Evolutionary conservation across 2,329 filamentous ascomycete genomes (phyloP).

Genomic region (Dactylella cylindrospora): DNA sequence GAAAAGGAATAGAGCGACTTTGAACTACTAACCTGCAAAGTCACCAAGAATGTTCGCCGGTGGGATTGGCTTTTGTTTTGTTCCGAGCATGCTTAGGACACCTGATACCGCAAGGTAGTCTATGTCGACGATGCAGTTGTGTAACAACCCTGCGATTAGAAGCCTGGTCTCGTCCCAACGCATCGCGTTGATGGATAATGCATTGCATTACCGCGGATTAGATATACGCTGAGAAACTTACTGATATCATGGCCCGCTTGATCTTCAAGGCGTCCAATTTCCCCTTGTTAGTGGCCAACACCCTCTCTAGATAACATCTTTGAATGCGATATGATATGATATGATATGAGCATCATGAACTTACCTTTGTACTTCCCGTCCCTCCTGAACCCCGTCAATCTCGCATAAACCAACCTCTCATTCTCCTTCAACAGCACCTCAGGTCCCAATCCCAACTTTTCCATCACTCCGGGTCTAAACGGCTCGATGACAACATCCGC

Average conservation of each 20-base stretch:
- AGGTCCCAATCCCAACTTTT: constrained; percentile 77
- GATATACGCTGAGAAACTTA: neutral
- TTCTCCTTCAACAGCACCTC: constrained; percentile 67
- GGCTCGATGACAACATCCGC: constrained; percentile 88
- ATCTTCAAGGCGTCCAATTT: constrained; percentile 60
- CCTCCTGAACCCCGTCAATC: constrained; percentile 86
- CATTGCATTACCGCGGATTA: constrained; percentile 6
- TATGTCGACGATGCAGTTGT: constrained; percentile 62
- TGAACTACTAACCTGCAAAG: constrained; percentile 64
- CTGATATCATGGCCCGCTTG: constrained; percentile 48
- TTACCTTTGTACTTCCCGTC: constrained; percentile 82
- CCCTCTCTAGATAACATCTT: neutral
- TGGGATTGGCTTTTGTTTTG: constrained; percentile 67
- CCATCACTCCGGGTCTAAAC: constrained; percentile 86
- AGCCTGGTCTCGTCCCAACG: neutral
- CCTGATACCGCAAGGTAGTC: constrained; percentile 93
- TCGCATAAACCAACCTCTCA: constrained; percentile 73
- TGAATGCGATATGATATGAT: too few relatives aligned
- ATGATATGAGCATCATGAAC: constrained; percentile 50
- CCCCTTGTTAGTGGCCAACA: constrained; percentile 1
- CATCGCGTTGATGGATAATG: neutral
- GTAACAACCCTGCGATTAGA: constrained; percentile 1
- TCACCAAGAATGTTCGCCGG: constrained; percentile 85
- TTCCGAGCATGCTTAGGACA: constrained; percentile 71
- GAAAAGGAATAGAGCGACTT: too few relatives aligned